Conservation (phyloP, 1,284 basidiomycete genomes). For the Sporisorium graminicola region DNA sequence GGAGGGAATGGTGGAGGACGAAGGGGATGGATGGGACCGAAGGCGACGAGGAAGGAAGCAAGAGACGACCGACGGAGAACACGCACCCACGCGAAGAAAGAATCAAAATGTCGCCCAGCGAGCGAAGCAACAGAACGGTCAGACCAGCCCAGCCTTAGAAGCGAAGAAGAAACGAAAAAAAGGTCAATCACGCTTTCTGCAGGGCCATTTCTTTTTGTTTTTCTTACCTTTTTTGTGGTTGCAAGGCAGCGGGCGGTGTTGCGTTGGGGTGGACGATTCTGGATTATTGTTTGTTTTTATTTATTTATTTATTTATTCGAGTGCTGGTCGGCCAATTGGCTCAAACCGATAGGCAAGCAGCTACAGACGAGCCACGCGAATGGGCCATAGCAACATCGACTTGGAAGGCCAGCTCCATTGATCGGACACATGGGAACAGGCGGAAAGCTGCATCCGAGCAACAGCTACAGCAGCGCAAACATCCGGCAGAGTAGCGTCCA, state of each 20-base stretch:
- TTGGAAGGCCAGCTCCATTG: neutral
- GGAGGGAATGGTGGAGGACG: slow-evolving; percentile 10
- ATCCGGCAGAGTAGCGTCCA: neutral
- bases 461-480: neutral
- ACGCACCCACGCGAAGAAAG: slow-evolving; percentile 7
- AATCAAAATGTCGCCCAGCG: neutral
- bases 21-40: neutral
- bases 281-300: neutral
- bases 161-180: neutral
- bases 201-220: neutral
- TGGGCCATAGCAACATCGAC: too few species aligned
- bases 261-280: neutral
- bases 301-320: neutral
- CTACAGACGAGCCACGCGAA: neutral
- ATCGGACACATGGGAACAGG: slow-evolving; percentile 14
- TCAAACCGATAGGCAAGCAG: neutral
- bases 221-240: neutral
- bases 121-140: slow-evolving; percentile 1
- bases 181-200: neutral
- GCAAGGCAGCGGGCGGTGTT: neutral
- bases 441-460: slow-evolving; percentile 14
- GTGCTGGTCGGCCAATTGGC: slow-evolving; percentile 1
- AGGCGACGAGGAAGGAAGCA: neutral
- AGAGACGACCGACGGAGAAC: neutral
- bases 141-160: too few species aligned